These are phyloP conservation scores for Fraxinus dipetala DNA, from an alignment of 305 asterid genomes.

Conservation along the genomic window DNA sequence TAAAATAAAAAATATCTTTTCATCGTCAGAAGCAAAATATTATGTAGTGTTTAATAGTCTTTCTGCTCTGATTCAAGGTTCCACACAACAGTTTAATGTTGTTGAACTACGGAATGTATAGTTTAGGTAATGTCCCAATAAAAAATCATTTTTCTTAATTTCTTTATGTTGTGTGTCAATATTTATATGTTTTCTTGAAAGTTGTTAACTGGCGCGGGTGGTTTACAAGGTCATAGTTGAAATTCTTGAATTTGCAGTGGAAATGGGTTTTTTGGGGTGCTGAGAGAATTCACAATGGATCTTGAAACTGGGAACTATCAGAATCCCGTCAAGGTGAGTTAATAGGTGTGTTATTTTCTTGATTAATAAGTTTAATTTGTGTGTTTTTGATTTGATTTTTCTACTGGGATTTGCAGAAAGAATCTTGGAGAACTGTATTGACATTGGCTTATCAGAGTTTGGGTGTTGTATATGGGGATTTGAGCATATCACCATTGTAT, in stretches of 20 bases:
- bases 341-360: not conserved
- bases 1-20: conserved; percentile 13
- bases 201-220: conserved; percentile 31
- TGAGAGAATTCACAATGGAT: conserved; percentile 67
- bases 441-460: conserved; percentile 88
- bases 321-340: conserved; percentile 65
- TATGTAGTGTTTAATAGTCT: conserved; percentile 9
- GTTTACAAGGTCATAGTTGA: conserved; percentile 22
- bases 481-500: conserved; percentile 87
- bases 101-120: conserved; percentile 27
- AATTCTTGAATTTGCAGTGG: conserved; percentile 25
- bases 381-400: conserved; percentile 10
- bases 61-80: conserved; percentile 17
- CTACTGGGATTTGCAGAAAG: conserved; percentile 49
- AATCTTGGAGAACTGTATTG: conserved; percentile 78
- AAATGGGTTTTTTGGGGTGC: conserved; percentile 40
- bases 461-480: conserved; percentile 97
- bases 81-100: conserved; percentile 16
- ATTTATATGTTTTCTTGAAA: conserved; percentile 29
- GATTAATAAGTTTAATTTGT: not conserved
- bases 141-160: conserved; percentile 12
- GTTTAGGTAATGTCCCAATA: conserved; percentile 9
- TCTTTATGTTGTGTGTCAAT: conserved; percentile 12
- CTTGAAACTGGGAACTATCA: conserved; percentile 60
- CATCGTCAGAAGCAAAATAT: conserved; percentile 12